Conservation (phyloP, 2,329 filamentous ascomycete genomes). For the Colletotrichum endophyticum region DNA sequence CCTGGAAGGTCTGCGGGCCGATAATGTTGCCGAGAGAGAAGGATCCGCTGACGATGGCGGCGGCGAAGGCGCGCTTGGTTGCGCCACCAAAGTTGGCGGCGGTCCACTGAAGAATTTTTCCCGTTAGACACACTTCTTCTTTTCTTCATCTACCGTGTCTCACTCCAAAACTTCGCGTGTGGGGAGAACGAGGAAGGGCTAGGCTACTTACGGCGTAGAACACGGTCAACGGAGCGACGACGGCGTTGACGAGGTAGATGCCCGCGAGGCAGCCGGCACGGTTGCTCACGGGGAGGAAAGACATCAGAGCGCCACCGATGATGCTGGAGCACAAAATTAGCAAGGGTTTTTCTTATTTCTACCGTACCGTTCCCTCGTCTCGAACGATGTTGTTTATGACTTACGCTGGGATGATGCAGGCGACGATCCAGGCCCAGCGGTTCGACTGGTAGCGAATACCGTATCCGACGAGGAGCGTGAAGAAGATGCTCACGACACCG, state of each 20-base stretch:
- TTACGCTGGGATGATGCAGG: conserved; percentile 52
- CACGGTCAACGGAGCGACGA: conserved; percentile 48
- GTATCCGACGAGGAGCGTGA: conserved; percentile 52
- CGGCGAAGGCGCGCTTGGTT: conserved; percentile 57
- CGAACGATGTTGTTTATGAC: conserved; percentile 15
- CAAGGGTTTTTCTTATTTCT: not conserved
- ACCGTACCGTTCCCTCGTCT: too few relatives aligned
- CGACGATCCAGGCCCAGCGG: conserved; percentile 55
- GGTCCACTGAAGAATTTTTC: conserved; percentile 40
- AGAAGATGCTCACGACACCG: conserved; percentile 56
- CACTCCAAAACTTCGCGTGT: not conserved
- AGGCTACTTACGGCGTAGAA: conserved; percentile 46
- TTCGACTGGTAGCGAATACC: conserved; percentile 51
- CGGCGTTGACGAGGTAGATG: conserved; percentile 56
- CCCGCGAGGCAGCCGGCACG: conserved; percentile 51
- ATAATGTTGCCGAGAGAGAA: conserved; percentile 63
- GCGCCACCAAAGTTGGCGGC: conserved; percentile 56
- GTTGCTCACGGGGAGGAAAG: conserved; percentile 52
- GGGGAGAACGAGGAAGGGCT: not conserved
- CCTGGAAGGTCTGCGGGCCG: conserved; percentile 61
- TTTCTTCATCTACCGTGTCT: not conserved
- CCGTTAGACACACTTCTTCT: not conserved
- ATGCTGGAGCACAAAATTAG: conserved; percentile 32
- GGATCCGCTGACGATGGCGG: conserved; percentile 51
- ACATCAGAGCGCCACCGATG: conserved; percentile 57